Evolutionary conservation across 208 protist species (phyloP).

Genomic region (Acanthamoeba sp.): DNA sequence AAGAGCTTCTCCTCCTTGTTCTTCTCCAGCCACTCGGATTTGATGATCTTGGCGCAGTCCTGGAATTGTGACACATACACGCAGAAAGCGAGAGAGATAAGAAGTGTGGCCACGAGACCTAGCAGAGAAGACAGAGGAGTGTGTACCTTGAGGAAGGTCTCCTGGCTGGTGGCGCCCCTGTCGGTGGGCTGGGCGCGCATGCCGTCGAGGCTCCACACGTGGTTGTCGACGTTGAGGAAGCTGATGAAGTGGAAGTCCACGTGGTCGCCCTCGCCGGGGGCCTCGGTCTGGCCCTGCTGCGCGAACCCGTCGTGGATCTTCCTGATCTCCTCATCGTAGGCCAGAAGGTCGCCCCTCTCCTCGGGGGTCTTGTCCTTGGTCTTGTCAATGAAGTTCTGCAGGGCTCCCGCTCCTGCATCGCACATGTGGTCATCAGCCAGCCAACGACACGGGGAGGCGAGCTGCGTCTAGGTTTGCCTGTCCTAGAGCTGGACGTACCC

Average conservation of each 20-base stretch:
- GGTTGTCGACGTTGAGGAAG: conserved; percentile 61
- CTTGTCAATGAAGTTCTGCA: conserved; percentile 55
- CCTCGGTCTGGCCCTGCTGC: conserved; percentile 58
- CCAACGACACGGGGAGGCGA: too few species aligned
- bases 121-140: not conserved
- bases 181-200: conserved; percentile 59
- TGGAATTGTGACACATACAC: not conserved
- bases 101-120: not conserved
- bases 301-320: conserved; percentile 62
- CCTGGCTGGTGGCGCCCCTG: conserved; percentile 39
- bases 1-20: conserved; percentile 62
- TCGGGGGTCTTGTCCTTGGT: conserved; percentile 56
- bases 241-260: conserved; percentile 70
- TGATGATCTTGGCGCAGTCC: conserved; percentile 69
- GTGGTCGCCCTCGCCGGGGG: conserved; percentile 31
- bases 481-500: not conserved
- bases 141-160: conserved; percentile 59
- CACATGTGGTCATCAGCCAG: too few species aligned
- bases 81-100: not conserved
- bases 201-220: conserved; percentile 61
- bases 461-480: too few species aligned
- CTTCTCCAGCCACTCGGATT: conserved; percentile 56
- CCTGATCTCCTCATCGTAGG: conserved; percentile 37
- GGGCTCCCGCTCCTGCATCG: not conserved
- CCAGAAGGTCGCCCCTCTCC: conserved; percentile 21